Evolutionary conservation across 345 rosid species (phyloP).

Genomic region (Anacardium occidentale): DNA sequence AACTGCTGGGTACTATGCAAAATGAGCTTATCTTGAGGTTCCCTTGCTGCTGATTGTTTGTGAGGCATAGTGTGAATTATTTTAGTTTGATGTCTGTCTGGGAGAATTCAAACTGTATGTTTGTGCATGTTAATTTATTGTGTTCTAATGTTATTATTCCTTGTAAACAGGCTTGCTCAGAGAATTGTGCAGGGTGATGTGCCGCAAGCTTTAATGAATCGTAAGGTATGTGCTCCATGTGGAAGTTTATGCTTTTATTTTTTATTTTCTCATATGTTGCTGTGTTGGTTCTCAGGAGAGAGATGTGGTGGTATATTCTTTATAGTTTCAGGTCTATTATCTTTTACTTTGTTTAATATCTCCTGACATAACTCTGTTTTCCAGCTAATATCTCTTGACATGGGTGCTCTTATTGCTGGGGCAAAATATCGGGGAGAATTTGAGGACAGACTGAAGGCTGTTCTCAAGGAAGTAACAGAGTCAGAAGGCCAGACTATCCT

Average conservation of each 20-base stretch:
- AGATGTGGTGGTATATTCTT: no score
- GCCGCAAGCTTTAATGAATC: slow-evolving; percentile 96
- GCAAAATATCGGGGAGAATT: slow-evolving; percentile 98
- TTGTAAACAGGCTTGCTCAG: slow-evolving; percentile 87
- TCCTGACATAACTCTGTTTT: slow-evolving; percentile 17
- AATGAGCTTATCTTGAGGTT: slow-evolving; percentile 12
- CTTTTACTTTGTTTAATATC: neutral
- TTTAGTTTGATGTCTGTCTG: neutral
- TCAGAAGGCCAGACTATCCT: slow-evolving; percentile 92
- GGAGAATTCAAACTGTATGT: neutral
- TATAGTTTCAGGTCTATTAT: neutral
- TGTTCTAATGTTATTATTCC: slow-evolving; percentile 8
- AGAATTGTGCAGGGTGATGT: slow-evolving; percentile 98
- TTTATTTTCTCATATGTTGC: neutral
- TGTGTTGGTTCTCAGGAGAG: neutral
- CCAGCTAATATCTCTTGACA: slow-evolving; percentile 94
- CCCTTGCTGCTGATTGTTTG: neutral
- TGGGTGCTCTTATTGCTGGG: slow-evolving; percentile 99
- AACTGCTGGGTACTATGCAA: neutral
- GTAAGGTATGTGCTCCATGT: slow-evolving; percentile 55
- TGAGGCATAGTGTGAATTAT: neutral
- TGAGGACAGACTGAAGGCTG: slow-evolving; percentile 98
- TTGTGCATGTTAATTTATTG: neutral
- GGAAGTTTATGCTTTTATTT: slow-evolving; percentile 7
- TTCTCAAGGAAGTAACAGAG: slow-evolving; percentile 89